Conservation (phyloP, 164 flowering plant genomes). For the Nymphaea colorata region DNA sequence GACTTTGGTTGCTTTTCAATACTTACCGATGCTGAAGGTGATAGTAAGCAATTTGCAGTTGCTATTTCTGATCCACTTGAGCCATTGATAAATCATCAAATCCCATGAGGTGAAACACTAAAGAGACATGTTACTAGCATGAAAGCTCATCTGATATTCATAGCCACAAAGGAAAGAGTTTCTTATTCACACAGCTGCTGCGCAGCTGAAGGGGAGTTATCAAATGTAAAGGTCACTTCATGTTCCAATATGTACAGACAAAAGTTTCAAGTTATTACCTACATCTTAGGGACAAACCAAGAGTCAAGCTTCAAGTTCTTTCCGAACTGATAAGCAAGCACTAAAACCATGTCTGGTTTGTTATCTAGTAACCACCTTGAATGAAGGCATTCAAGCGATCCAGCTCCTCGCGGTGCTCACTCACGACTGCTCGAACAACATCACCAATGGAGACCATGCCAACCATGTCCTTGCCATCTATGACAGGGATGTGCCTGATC, state of each 20-base stretch:
- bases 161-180: too few relatives aligned
- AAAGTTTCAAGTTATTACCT: background rate
- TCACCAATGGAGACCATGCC: constrained; percentile 99
- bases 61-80: too few relatives aligned
- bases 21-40: too few relatives aligned
- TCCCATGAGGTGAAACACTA: too few relatives aligned
- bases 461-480: constrained; percentile 52
- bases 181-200: too few relatives aligned
- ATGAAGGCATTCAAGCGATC: constrained; percentile 86
- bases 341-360: background rate
- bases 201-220: background rate
- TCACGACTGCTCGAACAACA: constrained; percentile 96
- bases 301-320: background rate
- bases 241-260: background rate
- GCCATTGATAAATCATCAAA: too few relatives aligned
- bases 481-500: constrained; percentile 94
- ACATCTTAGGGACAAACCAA: background rate
- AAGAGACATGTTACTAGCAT: too few relatives aligned
- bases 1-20: too few relatives aligned
- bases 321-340: background rate
- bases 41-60: too few relatives aligned
- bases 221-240: background rate
- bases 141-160: too few relatives aligned
- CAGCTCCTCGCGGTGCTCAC: constrained; percentile 87
- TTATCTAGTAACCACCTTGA: constrained; percentile 78